These are phyloP conservation scores for Boletellus ananas DNA, from an alignment of 768 basidiomycete genomes.

Conservation along the genomic window DNA sequence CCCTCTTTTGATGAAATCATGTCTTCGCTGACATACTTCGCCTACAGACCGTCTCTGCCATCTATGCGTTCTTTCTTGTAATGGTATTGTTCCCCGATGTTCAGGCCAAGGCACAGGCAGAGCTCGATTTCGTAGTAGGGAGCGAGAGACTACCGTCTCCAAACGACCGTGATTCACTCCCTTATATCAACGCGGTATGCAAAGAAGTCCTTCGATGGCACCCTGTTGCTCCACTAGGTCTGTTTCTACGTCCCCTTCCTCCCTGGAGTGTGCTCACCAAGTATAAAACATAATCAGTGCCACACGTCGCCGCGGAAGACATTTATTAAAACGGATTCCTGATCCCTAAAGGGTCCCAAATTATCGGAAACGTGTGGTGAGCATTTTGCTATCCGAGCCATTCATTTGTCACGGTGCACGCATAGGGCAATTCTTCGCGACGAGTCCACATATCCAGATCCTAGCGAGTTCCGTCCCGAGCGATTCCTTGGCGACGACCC, in stretches of 20 bases:
- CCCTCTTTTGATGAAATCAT: constrained; percentile 24
- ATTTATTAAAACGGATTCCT: constrained; percentile 9
- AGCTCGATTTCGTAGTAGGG: constrained; percentile 24
- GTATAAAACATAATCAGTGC: constrained; percentile 1
- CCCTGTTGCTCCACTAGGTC: constrained; percentile 1
- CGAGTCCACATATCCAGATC: constrained; percentile 35
- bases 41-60: constrained; percentile 15
- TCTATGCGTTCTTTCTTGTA: constrained; percentile 24
- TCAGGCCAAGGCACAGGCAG: constrained; percentile 22
- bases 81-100: constrained; percentile 24
- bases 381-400: constrained; percentile 3
- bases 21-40: background rate
- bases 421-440: constrained; percentile 54
- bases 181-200: constrained; percentile 22
- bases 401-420: background rate
- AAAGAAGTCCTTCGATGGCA: constrained; percentile 29
- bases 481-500: background rate
- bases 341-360: constrained; percentile 23
- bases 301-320: constrained; percentile 21
- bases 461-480: constrained; percentile 7
- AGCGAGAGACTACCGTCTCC: constrained; percentile 18
- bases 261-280: background rate
- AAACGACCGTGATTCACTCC: constrained; percentile 18
- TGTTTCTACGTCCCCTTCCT: background rate
- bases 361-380: constrained; percentile 23